Evolutionary conservation across 2,329 filamentous ascomycete genomes (phyloP).

Genomic region (Hymenoscyphus fructigenus): DNA sequence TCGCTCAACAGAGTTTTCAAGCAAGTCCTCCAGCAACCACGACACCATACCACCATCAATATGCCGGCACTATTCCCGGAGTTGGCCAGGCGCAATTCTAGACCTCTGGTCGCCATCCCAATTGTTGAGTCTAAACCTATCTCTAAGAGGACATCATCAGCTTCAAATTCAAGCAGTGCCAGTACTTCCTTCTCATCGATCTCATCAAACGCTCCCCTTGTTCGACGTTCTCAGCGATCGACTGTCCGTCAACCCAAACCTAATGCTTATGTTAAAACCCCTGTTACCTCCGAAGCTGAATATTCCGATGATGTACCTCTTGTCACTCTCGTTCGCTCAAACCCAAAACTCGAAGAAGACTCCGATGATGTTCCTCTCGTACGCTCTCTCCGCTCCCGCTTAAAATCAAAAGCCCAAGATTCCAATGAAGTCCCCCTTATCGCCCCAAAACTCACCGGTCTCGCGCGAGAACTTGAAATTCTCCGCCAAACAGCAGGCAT

Average conservation of each 20-base stretch:
- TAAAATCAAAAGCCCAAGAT: conserved; percentile 2
- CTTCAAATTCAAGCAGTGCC: not conserved
- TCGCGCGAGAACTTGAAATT: conserved; percentile 28
- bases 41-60: conserved; percentile 5
- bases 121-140: not conserved
- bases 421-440: not conserved
- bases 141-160: not conserved
- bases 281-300: conserved; percentile 24
- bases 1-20: conserved; percentile 68
- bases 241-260: conserved; percentile 17
- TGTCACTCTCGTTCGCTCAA: not conserved
- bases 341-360: not conserved
- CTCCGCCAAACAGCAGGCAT: conserved; percentile 32
- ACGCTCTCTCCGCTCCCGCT: too few species aligned
- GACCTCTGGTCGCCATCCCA: not conserved
- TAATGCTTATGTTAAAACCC: conserved; percentile 32
- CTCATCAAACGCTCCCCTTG: not conserved
- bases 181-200: not conserved
- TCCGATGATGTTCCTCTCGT: too few species aligned
- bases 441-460: conserved; percentile 4
- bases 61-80: not conserved
- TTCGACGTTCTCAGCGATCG: conserved; percentile 25
- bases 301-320: conserved; percentile 5
- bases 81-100: not conserved
- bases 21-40: conserved; percentile 42